Evolutionary conservation across 352 stramenopile species (phyloP).

Genomic region (Achlya hypogyna): DNA sequence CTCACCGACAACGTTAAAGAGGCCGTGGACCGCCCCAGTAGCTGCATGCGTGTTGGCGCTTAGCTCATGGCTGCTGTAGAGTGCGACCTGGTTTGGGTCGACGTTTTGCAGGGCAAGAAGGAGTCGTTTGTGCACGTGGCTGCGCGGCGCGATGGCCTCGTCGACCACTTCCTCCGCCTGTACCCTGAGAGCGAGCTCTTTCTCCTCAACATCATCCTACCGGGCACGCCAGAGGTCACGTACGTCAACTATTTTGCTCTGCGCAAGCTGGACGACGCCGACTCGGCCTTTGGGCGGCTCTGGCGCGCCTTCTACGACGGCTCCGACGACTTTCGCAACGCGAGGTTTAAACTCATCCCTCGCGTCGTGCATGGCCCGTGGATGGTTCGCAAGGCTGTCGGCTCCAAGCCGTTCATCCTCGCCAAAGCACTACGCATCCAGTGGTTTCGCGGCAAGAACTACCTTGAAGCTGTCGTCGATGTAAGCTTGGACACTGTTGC

Average conservation of each 20-base stretch:
- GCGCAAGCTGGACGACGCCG: conserved; percentile 24
- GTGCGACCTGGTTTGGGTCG: conserved; percentile 78
- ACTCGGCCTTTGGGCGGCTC: conserved; percentile 23
- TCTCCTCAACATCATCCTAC: conserved; percentile 62
- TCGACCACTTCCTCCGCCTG: conserved; percentile 45
- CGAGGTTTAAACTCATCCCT: conserved; percentile 72
- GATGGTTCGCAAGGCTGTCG: conserved; percentile 74
- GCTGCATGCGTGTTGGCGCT: conserved; percentile 17
- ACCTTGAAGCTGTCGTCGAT: conserved; percentile 71
- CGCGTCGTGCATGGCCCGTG: conserved; percentile 67
- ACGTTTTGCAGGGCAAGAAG: conserved; percentile 60
- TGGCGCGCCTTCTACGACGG: conserved; percentile 56
- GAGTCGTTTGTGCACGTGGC: conserved; percentile 58
- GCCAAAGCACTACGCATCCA: conserved; percentile 47
- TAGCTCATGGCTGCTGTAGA: conserved; percentile 25
- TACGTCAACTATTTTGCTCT: conserved; percentile 70
- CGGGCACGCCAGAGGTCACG: conserved; percentile 49
- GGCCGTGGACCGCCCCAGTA: conserved; percentile 50
- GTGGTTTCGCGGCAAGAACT: conserved; percentile 50
- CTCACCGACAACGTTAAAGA: conserved; percentile 54
- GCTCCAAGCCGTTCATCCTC: conserved; percentile 68
- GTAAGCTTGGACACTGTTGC: conserved; percentile 64
- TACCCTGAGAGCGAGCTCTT: conserved; percentile 57
- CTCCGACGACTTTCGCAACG: conserved; percentile 59
- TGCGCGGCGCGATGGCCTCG: conserved; percentile 60